Conservation (phyloP, 129 eudicot genomes). For the Silybum marianum region DNA sequence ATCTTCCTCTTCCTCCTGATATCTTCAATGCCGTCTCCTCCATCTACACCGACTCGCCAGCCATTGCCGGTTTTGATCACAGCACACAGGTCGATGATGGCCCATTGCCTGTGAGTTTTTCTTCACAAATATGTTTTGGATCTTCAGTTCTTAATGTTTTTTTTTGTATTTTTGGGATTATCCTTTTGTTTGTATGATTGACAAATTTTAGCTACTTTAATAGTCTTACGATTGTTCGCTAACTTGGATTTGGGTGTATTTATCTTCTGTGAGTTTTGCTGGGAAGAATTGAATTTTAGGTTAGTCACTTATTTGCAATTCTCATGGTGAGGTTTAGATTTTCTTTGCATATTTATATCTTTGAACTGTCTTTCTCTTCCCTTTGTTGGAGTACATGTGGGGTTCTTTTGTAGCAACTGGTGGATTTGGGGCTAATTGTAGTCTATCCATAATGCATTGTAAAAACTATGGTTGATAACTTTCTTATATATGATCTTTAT, state of each 20-base stretch:
- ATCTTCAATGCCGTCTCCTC: conserved; percentile 56
- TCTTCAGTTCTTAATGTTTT: not conserved
- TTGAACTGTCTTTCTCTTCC: not conserved
- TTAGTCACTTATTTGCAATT: not conserved
- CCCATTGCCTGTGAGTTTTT: not conserved
- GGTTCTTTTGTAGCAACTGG: not conserved
- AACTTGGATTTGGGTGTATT: not conserved
- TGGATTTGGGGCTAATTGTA: not conserved
- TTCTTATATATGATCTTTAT: not conserved
- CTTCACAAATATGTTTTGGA: not conserved
- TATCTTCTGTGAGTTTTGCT: not conserved
- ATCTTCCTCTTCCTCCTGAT: conserved; percentile 63
- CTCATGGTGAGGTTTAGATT: not conserved
- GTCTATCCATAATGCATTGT: not conserved
- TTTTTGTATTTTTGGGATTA: not conserved
- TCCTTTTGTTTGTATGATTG: not conserved
- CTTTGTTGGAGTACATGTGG: not conserved
- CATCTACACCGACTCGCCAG: conserved; percentile 31
- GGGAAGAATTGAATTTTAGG: not conserved
- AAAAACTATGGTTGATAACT: not conserved
- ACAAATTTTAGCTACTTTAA: not conserved
- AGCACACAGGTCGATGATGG: not conserved
- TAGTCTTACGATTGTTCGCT: not conserved
- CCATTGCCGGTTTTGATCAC: conserved; percentile 14
- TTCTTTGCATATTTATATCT: not conserved